Conservation (phyloP, 2,329 filamentous ascomycete genomes). For the Chalaropsis ovoidea region DNA sequence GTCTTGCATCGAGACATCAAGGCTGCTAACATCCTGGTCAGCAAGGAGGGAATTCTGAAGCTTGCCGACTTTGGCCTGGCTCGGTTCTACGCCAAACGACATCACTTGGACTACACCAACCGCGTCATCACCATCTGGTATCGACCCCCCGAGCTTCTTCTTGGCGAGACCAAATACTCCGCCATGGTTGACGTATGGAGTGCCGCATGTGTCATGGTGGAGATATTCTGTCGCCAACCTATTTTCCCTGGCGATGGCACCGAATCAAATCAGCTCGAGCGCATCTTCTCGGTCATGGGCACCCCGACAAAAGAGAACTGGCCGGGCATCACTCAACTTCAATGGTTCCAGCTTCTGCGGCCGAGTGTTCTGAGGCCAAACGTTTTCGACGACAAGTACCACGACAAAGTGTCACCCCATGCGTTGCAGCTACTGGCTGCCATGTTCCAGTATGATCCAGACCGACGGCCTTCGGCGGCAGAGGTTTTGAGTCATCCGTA, state of each 20-base stretch:
- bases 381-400: slow-evolving; percentile 74
- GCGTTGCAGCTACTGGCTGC: slow-evolving; percentile 71
- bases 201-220: slow-evolving; percentile 89
- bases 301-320: slow-evolving; percentile 77
- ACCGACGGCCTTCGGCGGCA: slow-evolving; percentile 68
- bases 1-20: slow-evolving; percentile 97
- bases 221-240: slow-evolving; percentile 87
- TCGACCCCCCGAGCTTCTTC: slow-evolving; percentile 75
- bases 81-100: slow-evolving; percentile 87
- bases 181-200: slow-evolving; percentile 93
- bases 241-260: slow-evolving; percentile 93
- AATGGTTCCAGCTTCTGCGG: slow-evolving; percentile 88
- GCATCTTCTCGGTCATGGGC: slow-evolving; percentile 86
- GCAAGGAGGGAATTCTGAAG: slow-evolving; percentile 78
- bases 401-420: slow-evolving; percentile 61
- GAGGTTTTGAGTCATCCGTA: slow-evolving; percentile 81
- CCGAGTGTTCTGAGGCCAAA: slow-evolving; percentile 63
- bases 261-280: slow-evolving; percentile 92
- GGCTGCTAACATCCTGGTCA: slow-evolving; percentile 92
- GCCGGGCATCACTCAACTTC: slow-evolving; percentile 85
- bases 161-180: slow-evolving; percentile 84
- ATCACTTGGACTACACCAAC: slow-evolving; percentile 91
- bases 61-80: slow-evolving; percentile 93
- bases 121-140: slow-evolving; percentile 99
- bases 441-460: slow-evolving; percentile 87